Conservation (phyloP, 768 basidiomycete species). For the Pleurotus pulmonarius region DNA sequence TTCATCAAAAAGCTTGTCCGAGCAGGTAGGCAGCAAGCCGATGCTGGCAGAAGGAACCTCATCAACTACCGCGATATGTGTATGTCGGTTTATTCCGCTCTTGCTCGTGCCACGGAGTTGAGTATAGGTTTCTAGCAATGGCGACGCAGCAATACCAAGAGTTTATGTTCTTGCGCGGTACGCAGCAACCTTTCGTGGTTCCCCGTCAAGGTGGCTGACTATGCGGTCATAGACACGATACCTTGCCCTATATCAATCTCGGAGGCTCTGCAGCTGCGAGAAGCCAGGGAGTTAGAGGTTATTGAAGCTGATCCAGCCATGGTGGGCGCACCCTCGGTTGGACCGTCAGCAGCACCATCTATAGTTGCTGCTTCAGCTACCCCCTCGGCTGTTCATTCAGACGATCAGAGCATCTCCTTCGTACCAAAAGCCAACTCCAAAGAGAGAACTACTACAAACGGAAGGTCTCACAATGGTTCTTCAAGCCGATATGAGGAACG, state of each 20-base stretch:
- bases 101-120: background rate
- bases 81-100: constrained; percentile 30
- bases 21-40: constrained; percentile 66
- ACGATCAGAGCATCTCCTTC: constrained; percentile 10
- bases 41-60: constrained; percentile 49
- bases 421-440: constrained; percentile 20
- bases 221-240: constrained; percentile 50
- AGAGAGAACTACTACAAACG: constrained; percentile 28
- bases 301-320: constrained; percentile 59
- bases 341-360: constrained; percentile 18
- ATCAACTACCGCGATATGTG: constrained; percentile 77
- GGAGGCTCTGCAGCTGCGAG: constrained; percentile 56
- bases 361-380: constrained; percentile 16
- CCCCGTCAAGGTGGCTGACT: constrained; percentile 7
- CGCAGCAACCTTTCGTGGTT: background rate
- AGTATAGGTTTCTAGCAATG: constrained; percentile 34
- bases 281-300: constrained; percentile 49
- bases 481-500: constrained; percentile 17
- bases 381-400: constrained; percentile 4
- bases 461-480: constrained; percentile 23
- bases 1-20: constrained; percentile 75
- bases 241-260: constrained; percentile 56
- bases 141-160: constrained; percentile 62
- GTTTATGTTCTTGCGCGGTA: constrained; percentile 71
- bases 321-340: constrained; percentile 25